Evolutionary conservation across 176 grass and related monocot species (phyloP), one percentile per base, ranked within the genome.

Genomic region (Stipa capillata): DNA sequence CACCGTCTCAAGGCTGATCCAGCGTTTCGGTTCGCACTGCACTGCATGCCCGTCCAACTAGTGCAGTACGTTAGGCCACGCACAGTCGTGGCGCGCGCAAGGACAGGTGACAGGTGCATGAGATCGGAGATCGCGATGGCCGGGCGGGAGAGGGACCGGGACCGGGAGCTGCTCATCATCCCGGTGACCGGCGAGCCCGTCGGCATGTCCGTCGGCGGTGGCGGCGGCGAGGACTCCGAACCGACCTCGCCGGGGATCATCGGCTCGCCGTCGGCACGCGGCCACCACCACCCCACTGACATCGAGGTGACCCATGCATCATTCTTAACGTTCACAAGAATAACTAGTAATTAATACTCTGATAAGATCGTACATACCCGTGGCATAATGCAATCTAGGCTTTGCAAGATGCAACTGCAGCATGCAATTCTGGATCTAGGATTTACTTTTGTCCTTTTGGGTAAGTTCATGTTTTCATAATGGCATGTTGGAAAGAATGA

Each of bases 161-260:
- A 88, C 40, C 63, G 55, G 45, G 86, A 88, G 86, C 65, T 79
- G 27, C 68, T 85, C 8, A 61, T 82, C 59, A 70, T 76, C 54
- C 72, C 76, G 45, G 85, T 83, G 54, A 74, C 55, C 28, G 74
- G 57, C 14, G 66, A 72, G 13, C 76, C 12, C 33, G 48, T 33
- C 10, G 64, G n/a, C 64, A 66, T 66, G 37, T 29, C 25, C 25
- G 25, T 27, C 56, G 55, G 20, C 20, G 35, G 2, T 45, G 67
- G 18, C 3, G 35, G 2, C 57, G 67, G 18, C 3, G 62, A 48
- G 29, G 62, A 15, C 51, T 57, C 73, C 1, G 6, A 69, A 39
- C n/a, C 73, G 15, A 39, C 40, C 39, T 15, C 72, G 0, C 73
- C 82, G 8, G 35, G 32, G 10, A 43, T 67, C 25, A 23, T 33